Conservation (phyloP, 768 basidiomycete genomes). For the Auriscalpium orientale region DNA sequence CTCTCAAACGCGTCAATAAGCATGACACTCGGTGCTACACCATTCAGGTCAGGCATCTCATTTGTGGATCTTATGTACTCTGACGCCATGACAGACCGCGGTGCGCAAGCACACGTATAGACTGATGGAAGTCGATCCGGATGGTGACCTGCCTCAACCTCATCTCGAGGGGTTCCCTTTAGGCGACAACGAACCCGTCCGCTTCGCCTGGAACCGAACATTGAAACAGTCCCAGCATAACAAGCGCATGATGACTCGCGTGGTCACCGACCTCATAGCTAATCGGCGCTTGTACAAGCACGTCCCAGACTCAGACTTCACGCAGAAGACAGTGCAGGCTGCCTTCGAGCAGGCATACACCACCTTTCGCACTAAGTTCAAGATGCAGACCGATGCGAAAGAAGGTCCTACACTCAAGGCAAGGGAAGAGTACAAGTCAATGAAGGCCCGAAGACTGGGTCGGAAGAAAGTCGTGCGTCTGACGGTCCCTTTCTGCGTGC, state of each 20-base stretch:
- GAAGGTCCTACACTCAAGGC: slow-evolving; percentile 37
- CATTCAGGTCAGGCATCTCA: slow-evolving; percentile 43
- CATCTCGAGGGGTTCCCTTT: slow-evolving; percentile 47
- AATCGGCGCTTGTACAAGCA: slow-evolving; percentile 52
- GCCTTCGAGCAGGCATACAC: slow-evolving; percentile 67
- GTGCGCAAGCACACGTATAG: slow-evolving; percentile 60
- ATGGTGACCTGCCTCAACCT: slow-evolving; percentile 54
- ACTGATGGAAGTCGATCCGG: slow-evolving; percentile 48
- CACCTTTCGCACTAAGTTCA: slow-evolving; percentile 62
- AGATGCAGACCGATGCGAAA: slow-evolving; percentile 44
- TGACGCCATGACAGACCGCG: slow-evolving; percentile 43
- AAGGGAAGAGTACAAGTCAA: slow-evolving; percentile 55
- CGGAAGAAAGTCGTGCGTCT: slow-evolving; percentile 56
- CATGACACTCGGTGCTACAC: slow-evolving; percentile 62
- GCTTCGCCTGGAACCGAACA: slow-evolving; percentile 78
- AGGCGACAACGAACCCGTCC: slow-evolving; percentile 44
- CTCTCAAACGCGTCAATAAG: slow-evolving; percentile 43
- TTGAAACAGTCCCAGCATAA: slow-evolving; percentile 70
- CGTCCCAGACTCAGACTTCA: slow-evolving; percentile 60
- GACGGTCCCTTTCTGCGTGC: not conserved
- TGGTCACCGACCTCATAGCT: slow-evolving; percentile 52
- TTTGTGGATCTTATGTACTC: not conserved
- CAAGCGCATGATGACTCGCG: slow-evolving; percentile 56
- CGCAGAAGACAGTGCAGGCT: slow-evolving; percentile 49
- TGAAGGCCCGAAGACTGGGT: slow-evolving; percentile 49